phyloP scores from a whole-genome alignment of 305 asterid species.

The Solanum aculeatissimum region DNA sequence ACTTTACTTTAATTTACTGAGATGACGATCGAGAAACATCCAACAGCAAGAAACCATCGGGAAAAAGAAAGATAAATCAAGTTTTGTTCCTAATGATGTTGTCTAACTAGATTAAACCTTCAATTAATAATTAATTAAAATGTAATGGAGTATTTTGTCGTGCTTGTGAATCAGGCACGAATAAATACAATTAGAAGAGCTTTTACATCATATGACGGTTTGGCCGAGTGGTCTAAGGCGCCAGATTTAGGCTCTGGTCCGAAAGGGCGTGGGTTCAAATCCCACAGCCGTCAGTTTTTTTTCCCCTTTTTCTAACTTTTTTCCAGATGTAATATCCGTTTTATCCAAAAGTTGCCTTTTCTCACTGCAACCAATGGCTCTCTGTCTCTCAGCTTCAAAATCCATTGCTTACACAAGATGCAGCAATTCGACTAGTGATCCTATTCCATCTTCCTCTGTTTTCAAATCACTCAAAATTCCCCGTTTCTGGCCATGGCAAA shows the following conservation, averaged over 20 bases:
- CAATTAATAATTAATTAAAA: not conserved
- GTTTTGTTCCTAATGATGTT: not conserved
- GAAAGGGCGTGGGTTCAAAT: conserved; percentile 98
- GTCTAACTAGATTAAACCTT: not conserved
- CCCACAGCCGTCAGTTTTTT: conserved; percentile 61
- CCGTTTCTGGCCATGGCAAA: conserved; percentile 90
- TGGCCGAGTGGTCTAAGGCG: conserved; percentile 73
- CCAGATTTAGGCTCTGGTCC: conserved; percentile 99
- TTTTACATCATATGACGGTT: rapidly evolving
- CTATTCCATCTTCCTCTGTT: conserved; percentile 33
- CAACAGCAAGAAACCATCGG: not conserved
- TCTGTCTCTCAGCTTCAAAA: conserved; percentile 14
- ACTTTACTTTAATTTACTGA: not conserved
- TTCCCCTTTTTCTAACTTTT: too few species aligned
- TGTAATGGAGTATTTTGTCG: not conserved
- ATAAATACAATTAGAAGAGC: not conserved
- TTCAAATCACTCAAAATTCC: conserved; percentile 44
- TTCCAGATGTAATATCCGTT: not conserved
- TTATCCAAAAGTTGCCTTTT: not conserved
- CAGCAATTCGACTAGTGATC: conserved; percentile 24
- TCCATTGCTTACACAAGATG: conserved; percentile 17
- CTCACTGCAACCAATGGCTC: conserved; percentile 24
- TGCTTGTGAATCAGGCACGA: too few species aligned
- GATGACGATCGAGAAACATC: not conserved
- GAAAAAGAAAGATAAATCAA: not conserved